A percentile compares a stretch with the other conserved stretches of the same genome.
These are phyloP conservation scores for Lepraria neglecta DNA, from an alignment of 495 filamentous ascomycete genomes.

Conservation along the genomic window DNA sequence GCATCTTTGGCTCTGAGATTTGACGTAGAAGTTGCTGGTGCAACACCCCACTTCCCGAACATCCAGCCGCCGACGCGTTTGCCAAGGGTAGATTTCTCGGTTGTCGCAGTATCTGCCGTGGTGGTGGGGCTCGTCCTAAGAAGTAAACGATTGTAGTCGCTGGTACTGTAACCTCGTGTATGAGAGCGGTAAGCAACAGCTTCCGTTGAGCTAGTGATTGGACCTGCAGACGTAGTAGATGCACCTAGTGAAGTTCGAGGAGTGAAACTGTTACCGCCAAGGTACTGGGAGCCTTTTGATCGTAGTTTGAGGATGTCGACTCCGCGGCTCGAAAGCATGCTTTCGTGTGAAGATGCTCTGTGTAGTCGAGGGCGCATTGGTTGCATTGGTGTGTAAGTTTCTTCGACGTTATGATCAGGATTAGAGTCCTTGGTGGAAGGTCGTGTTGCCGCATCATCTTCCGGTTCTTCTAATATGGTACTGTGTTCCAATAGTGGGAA, in stretches of 20 bases:
- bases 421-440: conserved; percentile 26
- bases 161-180: conserved; percentile 21
- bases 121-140: conserved; percentile 6
- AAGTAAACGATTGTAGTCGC: conserved; percentile 25
- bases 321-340: conserved; percentile 45
- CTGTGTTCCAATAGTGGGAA: conserved; percentile 2
- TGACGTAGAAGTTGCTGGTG: conserved; percentile 31
- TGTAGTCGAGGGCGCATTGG: conserved; percentile 33
- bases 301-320: conserved; percentile 44
- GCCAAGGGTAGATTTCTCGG: conserved; percentile 35
- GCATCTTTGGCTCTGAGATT: conserved; percentile 22
- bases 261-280: conserved; percentile 22
- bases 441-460: conserved; percentile 15
- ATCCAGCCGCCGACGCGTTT: conserved; percentile 52
- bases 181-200: conserved; percentile 25
- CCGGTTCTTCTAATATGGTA: conserved; percentile 27
- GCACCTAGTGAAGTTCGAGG: conserved; percentile 32
- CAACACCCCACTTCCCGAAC: conserved; percentile 48
- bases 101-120: conserved; percentile 15
- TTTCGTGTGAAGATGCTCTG: conserved; percentile 45
- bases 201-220: conserved; percentile 41
- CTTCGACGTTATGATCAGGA: conserved; percentile 24
- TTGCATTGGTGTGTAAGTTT: conserved; percentile 22
- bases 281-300: conserved; percentile 14
- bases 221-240: conserved; percentile 36